Conservation (phyloP, 1,284 basidiomycete genomes). For the Spongispora temasekensis region DNA sequence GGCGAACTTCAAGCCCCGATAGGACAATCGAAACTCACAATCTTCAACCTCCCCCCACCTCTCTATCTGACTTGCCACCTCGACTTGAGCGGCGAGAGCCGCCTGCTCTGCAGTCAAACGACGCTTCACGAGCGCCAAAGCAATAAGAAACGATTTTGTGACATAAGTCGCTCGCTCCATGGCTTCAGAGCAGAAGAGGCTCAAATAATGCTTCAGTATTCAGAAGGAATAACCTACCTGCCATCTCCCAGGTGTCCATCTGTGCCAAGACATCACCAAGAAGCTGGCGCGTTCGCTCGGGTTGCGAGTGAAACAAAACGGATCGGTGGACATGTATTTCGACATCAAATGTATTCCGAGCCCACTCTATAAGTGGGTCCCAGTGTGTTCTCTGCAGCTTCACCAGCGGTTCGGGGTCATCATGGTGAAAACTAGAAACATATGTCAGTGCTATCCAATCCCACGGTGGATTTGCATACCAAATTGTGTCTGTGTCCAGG, state of each 20-base stretch:
- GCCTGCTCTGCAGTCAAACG: slow-evolving; percentile 84
- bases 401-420: slow-evolving; percentile 76
- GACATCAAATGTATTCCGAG: slow-evolving; percentile 62
- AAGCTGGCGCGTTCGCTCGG: slow-evolving; percentile 63
- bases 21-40: slow-evolving; percentile 58
- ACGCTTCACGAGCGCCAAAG: slow-evolving; percentile 79
- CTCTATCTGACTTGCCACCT: slow-evolving; percentile 94
- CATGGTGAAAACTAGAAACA: slow-evolving; percentile 74
- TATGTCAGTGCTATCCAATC: slow-evolving; percentile 7
- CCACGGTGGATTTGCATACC: slow-evolving; percentile 49
- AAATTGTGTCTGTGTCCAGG: slow-evolving; percentile 94
- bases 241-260: slow-evolving; percentile 85
- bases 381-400: slow-evolving; percentile 85
- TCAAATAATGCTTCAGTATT: not conserved
- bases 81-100: slow-evolving; percentile 84
- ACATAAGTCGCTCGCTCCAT: slow-evolving; percentile 91
- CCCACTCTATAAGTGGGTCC: slow-evolving; percentile 88
- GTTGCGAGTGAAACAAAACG: slow-evolving; percentile 68
- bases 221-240: slow-evolving; percentile 57
- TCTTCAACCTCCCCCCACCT: slow-evolving; percentile 99
- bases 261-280: slow-evolving; percentile 57
- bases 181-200: slow-evolving; percentile 48
- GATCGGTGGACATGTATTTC: slow-evolving; percentile 71
- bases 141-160: slow-evolving; percentile 92
- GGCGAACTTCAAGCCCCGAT: slow-evolving; percentile 4